Evolutionary conservation across 441 rosid species (phyloP), one percentile per base, ranked within the genome.

Genomic region (Erodium moschatum): DNA sequence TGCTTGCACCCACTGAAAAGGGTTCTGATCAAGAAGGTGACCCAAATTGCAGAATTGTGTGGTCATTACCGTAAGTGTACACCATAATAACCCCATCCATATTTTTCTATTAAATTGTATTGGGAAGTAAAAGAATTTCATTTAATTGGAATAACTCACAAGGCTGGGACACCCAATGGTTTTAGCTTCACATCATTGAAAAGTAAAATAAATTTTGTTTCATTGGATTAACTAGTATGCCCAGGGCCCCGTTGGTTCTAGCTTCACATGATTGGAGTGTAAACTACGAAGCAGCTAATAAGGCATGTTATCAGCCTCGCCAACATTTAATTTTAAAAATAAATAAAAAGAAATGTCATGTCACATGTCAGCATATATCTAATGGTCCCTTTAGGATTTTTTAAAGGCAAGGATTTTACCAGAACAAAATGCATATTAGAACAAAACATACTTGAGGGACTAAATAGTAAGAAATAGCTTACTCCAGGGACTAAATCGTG

Each of bases 1-100:
- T 93, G 80, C 92, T 93, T 75, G 85, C 97, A 74, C 68, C 83
- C 69, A 67, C 80, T 18, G 70, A 69, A 71, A 35, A 35, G 40
- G 40, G 9, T 35, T 35, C 40, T 35, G 85, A 63, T 63, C 11
- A 63, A 31, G 66, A 31, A 63, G 66, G n/a, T 0, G 66, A 77
- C 77, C 72, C 75, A 75, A 77, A 81, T 69, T 82, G 85, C 68
- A 82, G 82, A 80, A 85, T 73, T 64, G 89, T 93, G 68, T 93
- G 92, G 91, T 76, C 74, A 67, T 74, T 93, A 65, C 96, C 97
- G 97, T 93, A 81, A 87, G 98, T 85, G 54, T 44, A 58, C 0
- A 61, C 48, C 76, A 74, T 69, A 27, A 61, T 60, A 27, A 66
- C 58, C 60, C 16, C 60, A 38, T 69, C 9, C 42, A 63, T 69